phyloP scores from a whole-genome alignment of 257 asterid species.

The Cynanchum wilfordii region DNA sequence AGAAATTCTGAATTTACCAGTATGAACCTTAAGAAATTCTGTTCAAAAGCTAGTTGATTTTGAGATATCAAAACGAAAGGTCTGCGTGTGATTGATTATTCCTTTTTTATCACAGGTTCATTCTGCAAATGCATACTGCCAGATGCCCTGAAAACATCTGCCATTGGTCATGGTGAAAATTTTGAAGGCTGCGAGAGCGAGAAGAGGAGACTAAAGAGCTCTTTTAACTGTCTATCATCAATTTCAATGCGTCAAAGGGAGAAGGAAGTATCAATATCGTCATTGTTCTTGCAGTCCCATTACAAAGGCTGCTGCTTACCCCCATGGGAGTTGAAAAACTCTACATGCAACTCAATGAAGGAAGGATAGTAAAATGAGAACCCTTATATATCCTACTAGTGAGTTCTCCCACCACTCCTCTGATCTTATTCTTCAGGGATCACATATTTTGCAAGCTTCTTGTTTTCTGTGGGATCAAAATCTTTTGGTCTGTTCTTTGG shows the following conservation, averaged over 20 bases:
- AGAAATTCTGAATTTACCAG: neutral
- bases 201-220: slow-evolving; percentile 48
- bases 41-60: neutral
- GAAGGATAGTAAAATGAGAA: slow-evolving; percentile 18
- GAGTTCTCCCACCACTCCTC: neutral
- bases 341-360: slow-evolving; percentile 38
- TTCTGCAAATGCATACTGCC: slow-evolving; percentile 73
- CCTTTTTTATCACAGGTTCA: slow-evolving; percentile 40
- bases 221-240: slow-evolving; percentile 52
- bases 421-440: neutral
- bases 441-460: neutral
- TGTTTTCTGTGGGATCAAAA: neutral
- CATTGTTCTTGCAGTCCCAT: slow-evolving; percentile 63
- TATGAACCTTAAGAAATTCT: neutral
- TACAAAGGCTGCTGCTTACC: slow-evolving; percentile 57
- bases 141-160: slow-evolving; percentile 42
- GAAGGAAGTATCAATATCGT: slow-evolving; percentile 58
- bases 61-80: neutral
- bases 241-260: slow-evolving; percentile 49
- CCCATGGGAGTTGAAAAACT: slow-evolving; percentile 48
- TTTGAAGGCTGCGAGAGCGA: slow-evolving; percentile 44
- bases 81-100: neutral
- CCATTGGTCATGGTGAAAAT: slow-evolving; percentile 22
- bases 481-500: slow-evolving; percentile 10
- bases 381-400: neutral